Base-by-base conservation (phyloP, 257 asterid genomes). In the Craterostigma plantagineum region DNA sequence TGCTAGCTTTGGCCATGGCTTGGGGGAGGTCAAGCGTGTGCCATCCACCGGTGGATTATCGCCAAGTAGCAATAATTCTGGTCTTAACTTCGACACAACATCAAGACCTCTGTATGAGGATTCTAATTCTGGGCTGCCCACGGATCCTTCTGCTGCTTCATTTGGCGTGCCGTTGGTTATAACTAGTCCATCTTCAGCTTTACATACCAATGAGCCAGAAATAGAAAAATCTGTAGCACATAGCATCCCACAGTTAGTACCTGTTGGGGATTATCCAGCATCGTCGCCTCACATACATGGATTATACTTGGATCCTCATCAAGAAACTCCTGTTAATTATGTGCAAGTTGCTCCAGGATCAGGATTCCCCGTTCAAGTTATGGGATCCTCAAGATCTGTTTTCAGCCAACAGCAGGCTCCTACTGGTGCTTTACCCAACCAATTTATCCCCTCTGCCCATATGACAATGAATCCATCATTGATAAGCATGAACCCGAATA, bases 401-500 rank as follows among this genome's bases (percentile, higher is more conserved):
- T 63, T 55, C 49, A 13, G 69, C 48, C 95, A 61, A 52, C 86
- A 63, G 52, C 73, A 70, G 41, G 52, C 71, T 13, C 38, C 64
- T 50, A 43, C 64, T 7, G 78, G 68, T 48, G 56, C 63, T 38
- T 34, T 73, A 38, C 63, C 80, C 60, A 95, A 65, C 58, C 92
- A 63, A 56, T 77, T 66, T 48, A 37, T 59, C 43, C 87, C 91
- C 35, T 45, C 81, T 1, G 53, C 65, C n/a, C 79, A 75, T 49
- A 75, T 80, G 81, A 58, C 81, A 14, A 77, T 69, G 68, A 66
- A 68, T 51, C 81, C 95, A 33, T 50, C 94, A 1, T 58, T 63
- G 23, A 59, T 71, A 42, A 71, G 71, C 69, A 69, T 63, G 74
- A 73, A 61, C 44, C 71, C 72, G 0, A 67, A 67, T 45, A 43